Evolutionary conservation across 345 rosid genomes (phyloP).

Genomic region (Hypericum androsaemum): DNA sequence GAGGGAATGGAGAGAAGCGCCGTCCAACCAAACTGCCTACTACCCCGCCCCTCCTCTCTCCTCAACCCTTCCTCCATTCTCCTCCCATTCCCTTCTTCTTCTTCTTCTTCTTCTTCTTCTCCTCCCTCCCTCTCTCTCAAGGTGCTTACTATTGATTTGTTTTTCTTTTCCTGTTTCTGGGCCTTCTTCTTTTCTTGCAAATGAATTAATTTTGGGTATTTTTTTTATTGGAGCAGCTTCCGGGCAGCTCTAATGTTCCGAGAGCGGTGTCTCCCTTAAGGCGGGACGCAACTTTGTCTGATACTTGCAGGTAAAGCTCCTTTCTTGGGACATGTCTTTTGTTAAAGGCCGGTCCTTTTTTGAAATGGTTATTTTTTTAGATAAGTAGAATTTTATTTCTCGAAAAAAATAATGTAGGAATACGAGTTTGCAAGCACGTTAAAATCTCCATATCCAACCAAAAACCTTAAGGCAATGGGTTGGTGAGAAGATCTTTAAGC

Average conservation of each 20-base stretch:
- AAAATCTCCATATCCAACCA: too few relatives aligned
- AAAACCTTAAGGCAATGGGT: too few relatives aligned
- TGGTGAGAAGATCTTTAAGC: too few relatives aligned
- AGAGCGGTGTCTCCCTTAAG: conserved; percentile 25
- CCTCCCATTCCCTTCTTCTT: not conserved
- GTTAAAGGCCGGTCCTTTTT: not conserved
- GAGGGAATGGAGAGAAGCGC: conserved; percentile 47
- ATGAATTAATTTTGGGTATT: not conserved
- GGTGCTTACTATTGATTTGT: conserved; percentile 19
- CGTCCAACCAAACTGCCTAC: conserved; percentile 25
- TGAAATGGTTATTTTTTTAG: not conserved
- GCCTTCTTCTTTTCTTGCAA: not conserved
- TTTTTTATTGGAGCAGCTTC: conserved; percentile 19
- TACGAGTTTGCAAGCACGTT: too few relatives aligned
- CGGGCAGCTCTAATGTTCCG: conserved; percentile 11
- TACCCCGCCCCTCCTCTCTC: conserved; percentile 11
- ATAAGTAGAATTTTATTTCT: too few relatives aligned
- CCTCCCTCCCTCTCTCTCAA: conserved; percentile 24
- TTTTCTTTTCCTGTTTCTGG: not conserved
- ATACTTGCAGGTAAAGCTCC: conserved; percentile 29
- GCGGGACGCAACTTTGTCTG: conserved; percentile 29
- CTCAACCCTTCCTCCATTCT: not conserved
- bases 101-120: conserved; percentile 17
- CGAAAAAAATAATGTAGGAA: too few relatives aligned
- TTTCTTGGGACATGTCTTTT: not conserved